These are phyloP conservation scores for Geotrichum cucujoidarum DNA, from an alignment of 1,139 yeast genomes.

Conservation along the genomic window DNA sequence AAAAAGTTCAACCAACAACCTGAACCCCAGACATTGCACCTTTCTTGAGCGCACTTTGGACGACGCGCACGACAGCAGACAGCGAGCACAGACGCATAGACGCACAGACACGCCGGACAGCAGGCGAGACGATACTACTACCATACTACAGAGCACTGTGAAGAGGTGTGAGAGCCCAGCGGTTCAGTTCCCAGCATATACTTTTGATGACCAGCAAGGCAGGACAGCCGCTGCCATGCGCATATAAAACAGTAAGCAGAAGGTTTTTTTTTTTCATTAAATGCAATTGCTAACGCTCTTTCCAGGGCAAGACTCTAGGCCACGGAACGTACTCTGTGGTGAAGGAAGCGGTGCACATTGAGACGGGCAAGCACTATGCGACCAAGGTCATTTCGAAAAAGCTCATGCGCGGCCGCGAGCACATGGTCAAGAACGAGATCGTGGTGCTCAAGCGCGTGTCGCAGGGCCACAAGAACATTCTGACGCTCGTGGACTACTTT, in stretches of 20 bases:
- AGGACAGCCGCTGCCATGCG: conserved; percentile 2
- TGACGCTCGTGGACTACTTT: conserved; percentile 64
- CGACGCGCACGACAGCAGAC: too few species aligned
- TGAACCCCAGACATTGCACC: too few species aligned
- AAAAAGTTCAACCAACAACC: too few species aligned
- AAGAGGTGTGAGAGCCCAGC: too few species aligned
- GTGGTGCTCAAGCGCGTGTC: conserved; percentile 46
- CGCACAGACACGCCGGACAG: too few species aligned
- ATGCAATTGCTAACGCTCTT: not conserved
- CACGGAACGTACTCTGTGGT: conserved; percentile 42
- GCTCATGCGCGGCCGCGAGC: conserved; percentile 44
- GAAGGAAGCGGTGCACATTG: conserved; percentile 40
- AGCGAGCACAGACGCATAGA: too few species aligned
- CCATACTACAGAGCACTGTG: too few species aligned
- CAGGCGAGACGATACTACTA: too few species aligned
- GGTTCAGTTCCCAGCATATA: too few species aligned
- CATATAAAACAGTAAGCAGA: not conserved
- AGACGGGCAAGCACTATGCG: conserved; percentile 40
- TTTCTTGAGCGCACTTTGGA: too few species aligned
- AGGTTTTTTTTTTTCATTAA: not conserved
- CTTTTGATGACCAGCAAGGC: not conserved
- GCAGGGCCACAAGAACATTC: conserved; percentile 52
- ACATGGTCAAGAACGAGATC: conserved; percentile 53
- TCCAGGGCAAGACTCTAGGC: conserved; percentile 33
- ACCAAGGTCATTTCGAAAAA: conserved; percentile 43